phyloP scores from a whole-genome alignment of 148 eudicot genomes.

The Rhododendron williamsianum region DNA sequence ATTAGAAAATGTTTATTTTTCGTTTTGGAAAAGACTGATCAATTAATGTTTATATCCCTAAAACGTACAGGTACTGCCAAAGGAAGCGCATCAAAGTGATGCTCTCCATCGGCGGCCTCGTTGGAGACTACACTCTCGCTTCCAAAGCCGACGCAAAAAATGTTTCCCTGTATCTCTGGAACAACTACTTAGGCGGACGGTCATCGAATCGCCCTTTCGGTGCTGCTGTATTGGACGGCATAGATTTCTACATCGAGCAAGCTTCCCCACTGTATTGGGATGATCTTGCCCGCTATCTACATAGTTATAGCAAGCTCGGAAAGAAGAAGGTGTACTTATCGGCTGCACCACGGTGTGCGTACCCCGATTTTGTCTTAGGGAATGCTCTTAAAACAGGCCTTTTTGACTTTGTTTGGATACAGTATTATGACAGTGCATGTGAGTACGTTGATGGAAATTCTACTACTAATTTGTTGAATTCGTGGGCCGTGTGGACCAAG shows the following conservation, averaged over 20 bases:
- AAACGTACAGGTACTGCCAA: conserved; percentile 25
- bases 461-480: conserved; percentile 26
- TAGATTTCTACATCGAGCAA: conserved; percentile 56
- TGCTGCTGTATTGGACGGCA: conserved; percentile 49
- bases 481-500: conserved; percentile 64
- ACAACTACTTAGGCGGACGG: conserved; percentile 51
- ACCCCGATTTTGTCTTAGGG: conserved; percentile 48
- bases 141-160: conserved; percentile 42
- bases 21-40: neutral
- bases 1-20: too few relatives aligned
- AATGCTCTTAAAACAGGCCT: conserved; percentile 49
- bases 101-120: conserved; percentile 57
- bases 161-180: conserved; percentile 41
- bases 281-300: conserved; percentile 32
- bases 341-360: conserved; percentile 84
- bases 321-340: conserved; percentile 45
- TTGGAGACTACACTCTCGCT: conserved; percentile 33
- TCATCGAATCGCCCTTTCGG: conserved; percentile 48
- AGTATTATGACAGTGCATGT: conserved; percentile 47
- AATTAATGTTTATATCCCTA: neutral
- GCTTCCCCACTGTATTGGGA: conserved; percentile 34
- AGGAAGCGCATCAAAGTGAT: conserved; percentile 33
- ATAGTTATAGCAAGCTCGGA: neutral
- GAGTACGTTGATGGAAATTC: conserved; percentile 22
- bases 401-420: conserved; percentile 89